phyloP scores from a whole-genome alignment of 345 rosid genomes.

The Bruguiera sexangula region DNA sequence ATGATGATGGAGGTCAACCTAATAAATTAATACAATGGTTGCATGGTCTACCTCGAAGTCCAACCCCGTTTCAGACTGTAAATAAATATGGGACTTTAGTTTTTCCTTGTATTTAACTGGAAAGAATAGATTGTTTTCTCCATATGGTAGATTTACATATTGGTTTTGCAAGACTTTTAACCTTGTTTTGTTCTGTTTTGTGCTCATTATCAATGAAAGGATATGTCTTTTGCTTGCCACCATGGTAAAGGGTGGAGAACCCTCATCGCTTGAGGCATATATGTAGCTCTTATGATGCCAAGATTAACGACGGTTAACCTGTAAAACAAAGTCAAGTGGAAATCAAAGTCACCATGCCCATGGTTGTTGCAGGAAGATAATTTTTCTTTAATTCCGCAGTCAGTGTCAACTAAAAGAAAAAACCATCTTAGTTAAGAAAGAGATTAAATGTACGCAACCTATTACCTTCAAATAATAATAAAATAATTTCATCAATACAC shows the following conservation, averaged over 20 bases:
- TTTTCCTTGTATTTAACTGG: not conserved
- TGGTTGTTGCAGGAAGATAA: not conserved
- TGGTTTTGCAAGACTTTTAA: not conserved
- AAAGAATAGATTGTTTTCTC: conserved; percentile 8
- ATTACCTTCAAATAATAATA: too few relatives aligned
- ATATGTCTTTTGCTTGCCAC: not conserved
- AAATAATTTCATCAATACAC: too few relatives aligned
- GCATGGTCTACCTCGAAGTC: too few relatives aligned
- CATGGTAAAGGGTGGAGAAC: conserved; percentile 8
- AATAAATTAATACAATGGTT: too few relatives aligned
- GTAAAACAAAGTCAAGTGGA: conserved; percentile 12
- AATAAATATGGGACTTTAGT: too few relatives aligned
- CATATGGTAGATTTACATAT: not conserved
- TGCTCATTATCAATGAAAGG: not conserved
- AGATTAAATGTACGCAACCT: too few relatives aligned
- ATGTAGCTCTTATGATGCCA: conserved; percentile 25
- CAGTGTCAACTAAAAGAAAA: too few relatives aligned
- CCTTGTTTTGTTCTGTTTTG: not conserved
- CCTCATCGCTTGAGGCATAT: conserved; percentile 17
- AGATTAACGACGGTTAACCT: conserved; percentile 14
- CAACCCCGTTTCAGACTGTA: too few relatives aligned
- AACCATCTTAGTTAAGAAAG: too few relatives aligned
- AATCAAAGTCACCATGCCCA: not conserved
- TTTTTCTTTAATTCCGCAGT: not conserved
- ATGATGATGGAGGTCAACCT: too few relatives aligned